Evolutionary conservation across 2,329 filamentous ascomycete species (phyloP).

Genomic region (Alternaria brassicae): DNA sequence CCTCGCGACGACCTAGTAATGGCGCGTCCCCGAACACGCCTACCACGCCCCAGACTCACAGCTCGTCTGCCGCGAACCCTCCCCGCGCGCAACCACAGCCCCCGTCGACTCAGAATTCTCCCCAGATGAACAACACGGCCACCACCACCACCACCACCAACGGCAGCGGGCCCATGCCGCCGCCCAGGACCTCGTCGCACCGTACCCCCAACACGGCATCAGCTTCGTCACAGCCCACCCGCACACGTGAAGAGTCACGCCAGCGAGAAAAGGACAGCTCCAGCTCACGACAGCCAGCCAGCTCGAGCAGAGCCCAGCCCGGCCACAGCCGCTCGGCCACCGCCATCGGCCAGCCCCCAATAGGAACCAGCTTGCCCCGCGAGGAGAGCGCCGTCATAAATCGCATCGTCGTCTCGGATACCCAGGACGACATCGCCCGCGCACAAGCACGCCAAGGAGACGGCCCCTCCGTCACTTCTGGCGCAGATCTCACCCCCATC

Average conservation of each 20-base stretch:
- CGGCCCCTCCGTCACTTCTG: constrained; percentile 56
- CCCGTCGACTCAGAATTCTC: constrained; percentile 52
- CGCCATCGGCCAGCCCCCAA: constrained; percentile 63
- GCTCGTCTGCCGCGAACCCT: constrained; percentile 35
- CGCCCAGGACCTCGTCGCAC: constrained; percentile 80
- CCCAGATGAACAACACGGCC: constrained; percentile 58
- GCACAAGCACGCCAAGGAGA: constrained; percentile 74
- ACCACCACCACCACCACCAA: constrained; percentile 62
- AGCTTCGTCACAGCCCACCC: constrained; percentile 36
- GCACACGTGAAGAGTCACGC: constrained; percentile 47
- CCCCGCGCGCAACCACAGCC: constrained; percentile 7
- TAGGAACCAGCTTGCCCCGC: constrained; percentile 64
- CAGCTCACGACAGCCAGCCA: constrained; percentile 47
- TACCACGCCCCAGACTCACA: constrained; percentile 42
- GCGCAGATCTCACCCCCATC: constrained; percentile 55
- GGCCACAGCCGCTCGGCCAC: constrained; percentile 55
- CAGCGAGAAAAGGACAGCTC: constrained; percentile 59
- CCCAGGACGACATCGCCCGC: constrained; percentile 74
- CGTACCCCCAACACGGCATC: constrained; percentile 48
- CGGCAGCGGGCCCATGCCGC: constrained; percentile 69
- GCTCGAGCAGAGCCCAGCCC: constrained; percentile 46
- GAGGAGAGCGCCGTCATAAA: constrained; percentile 83
- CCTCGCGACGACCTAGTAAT: constrained; percentile 48
- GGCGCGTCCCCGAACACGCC: constrained; percentile 52
- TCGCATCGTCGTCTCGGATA: constrained; percentile 77